phyloP scores from a whole-genome alignment of 371 early-diverging fungal species.

The Lichtheimia corymbifera region DNA sequence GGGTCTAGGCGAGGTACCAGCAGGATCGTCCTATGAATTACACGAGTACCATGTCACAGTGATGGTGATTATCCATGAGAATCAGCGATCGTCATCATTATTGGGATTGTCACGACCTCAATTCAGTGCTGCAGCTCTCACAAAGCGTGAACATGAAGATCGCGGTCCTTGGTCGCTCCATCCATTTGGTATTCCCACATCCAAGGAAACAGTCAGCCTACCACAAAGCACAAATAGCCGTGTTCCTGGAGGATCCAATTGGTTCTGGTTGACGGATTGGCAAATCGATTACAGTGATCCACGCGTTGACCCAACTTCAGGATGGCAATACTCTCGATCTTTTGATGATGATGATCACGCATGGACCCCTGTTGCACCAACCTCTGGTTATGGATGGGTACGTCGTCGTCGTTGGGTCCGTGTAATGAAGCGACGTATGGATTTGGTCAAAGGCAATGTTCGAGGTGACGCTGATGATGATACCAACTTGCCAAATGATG shows the following conservation, averaged over 20 bases:
- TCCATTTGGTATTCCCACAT: slow-evolving; percentile 52
- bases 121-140: slow-evolving; percentile 50
- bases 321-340: slow-evolving; percentile 72
- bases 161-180: slow-evolving; percentile 66
- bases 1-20: slow-evolving; percentile 14
- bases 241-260: slow-evolving; percentile 32
- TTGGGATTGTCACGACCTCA: slow-evolving; percentile 54
- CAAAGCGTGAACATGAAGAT: slow-evolving; percentile 53
- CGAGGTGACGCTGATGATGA: slow-evolving; percentile 12
- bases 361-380: slow-evolving; percentile 60
- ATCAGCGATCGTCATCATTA: slow-evolving; percentile 61
- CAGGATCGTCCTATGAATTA: slow-evolving; percentile 42
- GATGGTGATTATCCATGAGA: slow-evolving; percentile 67
- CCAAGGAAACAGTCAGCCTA: slow-evolving; percentile 55
- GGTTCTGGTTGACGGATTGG: slow-evolving; percentile 91
- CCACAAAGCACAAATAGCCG: slow-evolving; percentile 30
- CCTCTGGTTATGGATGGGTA: slow-evolving; percentile 65
- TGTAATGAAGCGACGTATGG: slow-evolving; percentile 71
- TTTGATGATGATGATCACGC: slow-evolving; percentile 51
- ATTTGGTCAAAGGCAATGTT: slow-evolving; percentile 40
- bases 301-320: slow-evolving; percentile 59
- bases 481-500: neutral
- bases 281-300: slow-evolving; percentile 69
- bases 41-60: slow-evolving; percentile 63
- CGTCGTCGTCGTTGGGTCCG: slow-evolving; percentile 79